phyloP scores from a whole-genome alignment of 495 filamentous ascomycete genomes.

The Trypethelium eluteriae region DNA sequence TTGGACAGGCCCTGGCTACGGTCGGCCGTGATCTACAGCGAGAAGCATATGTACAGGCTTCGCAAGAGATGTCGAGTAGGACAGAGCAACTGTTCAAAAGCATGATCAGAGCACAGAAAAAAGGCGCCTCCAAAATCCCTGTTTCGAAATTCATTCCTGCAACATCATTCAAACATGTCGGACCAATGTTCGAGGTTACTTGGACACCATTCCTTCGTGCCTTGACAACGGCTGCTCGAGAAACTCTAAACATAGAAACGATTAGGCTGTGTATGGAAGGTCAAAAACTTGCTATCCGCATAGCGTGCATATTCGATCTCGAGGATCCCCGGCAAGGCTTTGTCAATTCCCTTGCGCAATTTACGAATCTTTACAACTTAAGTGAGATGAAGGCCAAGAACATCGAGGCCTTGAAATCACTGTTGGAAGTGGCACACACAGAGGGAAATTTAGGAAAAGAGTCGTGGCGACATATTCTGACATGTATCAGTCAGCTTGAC shows the following conservation, averaged over 20 bases:
- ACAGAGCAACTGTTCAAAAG: constrained; percentile 86
- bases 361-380: constrained; percentile 90
- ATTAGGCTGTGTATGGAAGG: constrained; percentile 91
- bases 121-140: constrained; percentile 59
- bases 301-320: constrained; percentile 88
- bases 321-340: constrained; percentile 88
- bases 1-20: constrained; percentile 82
- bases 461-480: constrained; percentile 92
- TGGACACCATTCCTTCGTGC: constrained; percentile 99
- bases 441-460: constrained; percentile 82
- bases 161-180: constrained; percentile 86
- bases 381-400: constrained; percentile 96
- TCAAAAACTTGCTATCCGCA: constrained; percentile 82
- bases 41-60: constrained; percentile 88
- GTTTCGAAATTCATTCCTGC: constrained; percentile 79
- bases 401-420: constrained; percentile 79
- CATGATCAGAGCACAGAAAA: constrained; percentile 76
- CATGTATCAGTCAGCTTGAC: constrained; percentile 93
- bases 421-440: constrained; percentile 84
- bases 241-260: constrained; percentile 81
- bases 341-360: constrained; percentile 84
- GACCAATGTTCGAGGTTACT: constrained; percentile 97
- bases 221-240: constrained; percentile 82
- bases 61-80: constrained; percentile 86
- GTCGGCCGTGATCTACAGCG: constrained; percentile 86